Percentiles rank a stretch among this genome's conserved stretches.
Evolutionary conservation across 768 basidiomycete genomes (phyloP).

Genomic region (Gymnopilus junonius): DNA sequence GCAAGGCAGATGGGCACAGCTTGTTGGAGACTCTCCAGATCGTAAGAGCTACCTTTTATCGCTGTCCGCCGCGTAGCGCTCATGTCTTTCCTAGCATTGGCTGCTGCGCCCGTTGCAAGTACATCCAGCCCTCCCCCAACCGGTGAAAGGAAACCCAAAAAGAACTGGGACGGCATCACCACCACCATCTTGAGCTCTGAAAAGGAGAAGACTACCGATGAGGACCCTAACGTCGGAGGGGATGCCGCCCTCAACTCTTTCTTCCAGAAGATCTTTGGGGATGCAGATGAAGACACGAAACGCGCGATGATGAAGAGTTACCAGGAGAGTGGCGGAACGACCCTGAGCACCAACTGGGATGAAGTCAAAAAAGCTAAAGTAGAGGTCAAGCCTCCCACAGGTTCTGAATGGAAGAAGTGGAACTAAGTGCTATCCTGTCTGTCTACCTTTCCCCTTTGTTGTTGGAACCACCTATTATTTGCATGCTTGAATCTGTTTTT

Average conservation of each 20-base stretch:
- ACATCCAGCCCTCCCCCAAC: conserved; percentile 33
- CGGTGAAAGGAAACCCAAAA: conserved; percentile 59
- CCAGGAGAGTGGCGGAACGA: conserved; percentile 92
- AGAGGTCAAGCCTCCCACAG: conserved; percentile 82
- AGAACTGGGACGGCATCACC: conserved; percentile 94
- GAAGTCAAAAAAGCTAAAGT: conserved; percentile 76
- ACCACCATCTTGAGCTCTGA: conserved; percentile 66
- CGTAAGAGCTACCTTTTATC: conserved; percentile 46
- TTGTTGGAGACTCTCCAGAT: conserved; percentile 79
- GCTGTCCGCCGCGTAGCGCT: not conserved
- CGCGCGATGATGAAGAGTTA: conserved; percentile 99
- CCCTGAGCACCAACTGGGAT: conserved; percentile 95
- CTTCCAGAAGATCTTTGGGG: conserved; percentile 90
- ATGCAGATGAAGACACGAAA: conserved; percentile 90
- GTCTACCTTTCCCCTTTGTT: not conserved
- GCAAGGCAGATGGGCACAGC: conserved; percentile 71
- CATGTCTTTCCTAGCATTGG: conserved; percentile 19
- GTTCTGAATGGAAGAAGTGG: conserved; percentile 87
- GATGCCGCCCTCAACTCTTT: conserved; percentile 85
- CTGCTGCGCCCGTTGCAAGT: conserved; percentile 33
- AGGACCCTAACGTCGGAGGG: conserved; percentile 91
- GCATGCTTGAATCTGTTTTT: conserved; percentile 13
- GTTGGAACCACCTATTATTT: conserved; percentile 5
- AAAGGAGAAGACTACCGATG: conserved; percentile 67
- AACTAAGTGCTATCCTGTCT: conserved; percentile 32